Conservation (phyloP, 208 protist genomes). For the Plasmodiophora brassicae region DNA sequence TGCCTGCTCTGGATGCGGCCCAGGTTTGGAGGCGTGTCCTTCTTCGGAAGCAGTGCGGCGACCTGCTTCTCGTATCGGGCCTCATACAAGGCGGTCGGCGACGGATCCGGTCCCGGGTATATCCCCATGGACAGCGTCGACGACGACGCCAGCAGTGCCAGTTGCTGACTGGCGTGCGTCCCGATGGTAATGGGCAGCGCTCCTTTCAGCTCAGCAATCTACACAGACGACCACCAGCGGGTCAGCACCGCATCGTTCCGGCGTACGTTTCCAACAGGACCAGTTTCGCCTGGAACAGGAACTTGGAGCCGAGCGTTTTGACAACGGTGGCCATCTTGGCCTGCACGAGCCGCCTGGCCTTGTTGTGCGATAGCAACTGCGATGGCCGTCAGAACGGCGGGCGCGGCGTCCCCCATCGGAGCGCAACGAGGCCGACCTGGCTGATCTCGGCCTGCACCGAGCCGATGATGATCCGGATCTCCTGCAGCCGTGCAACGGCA, state of each 20-base stretch:
- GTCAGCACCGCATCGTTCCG: neutral
- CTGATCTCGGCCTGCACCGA: neutral
- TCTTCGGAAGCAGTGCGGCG: too few relatives aligned
- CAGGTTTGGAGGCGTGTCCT: too few relatives aligned
- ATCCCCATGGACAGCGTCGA: too few relatives aligned
- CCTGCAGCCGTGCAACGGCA: too few relatives aligned
- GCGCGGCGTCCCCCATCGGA: neutral
- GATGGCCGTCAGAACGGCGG: neutral
- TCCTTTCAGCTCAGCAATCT: neutral
- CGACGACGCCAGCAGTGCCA: too few relatives aligned
- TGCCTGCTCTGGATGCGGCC: too few relatives aligned
- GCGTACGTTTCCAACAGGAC: neutral
- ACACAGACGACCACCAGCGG: neutral
- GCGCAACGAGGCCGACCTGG: neutral
- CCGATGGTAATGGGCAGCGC: neutral
- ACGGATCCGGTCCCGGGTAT: too few relatives aligned
- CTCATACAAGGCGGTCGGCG: too few relatives aligned
- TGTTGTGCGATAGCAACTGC: neutral
- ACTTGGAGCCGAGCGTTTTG: neutral
- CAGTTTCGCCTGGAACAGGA: neutral
- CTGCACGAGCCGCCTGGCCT: neutral
- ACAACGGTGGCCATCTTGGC: neutral
- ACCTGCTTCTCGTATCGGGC: too few relatives aligned
- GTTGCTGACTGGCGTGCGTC: too few relatives aligned
- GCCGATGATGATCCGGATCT: neutral